Evolutionary conservation across 352 stramenopile genomes (phyloP).

Genomic region (Hyaloperonospora arabidopsidis): DNA sequence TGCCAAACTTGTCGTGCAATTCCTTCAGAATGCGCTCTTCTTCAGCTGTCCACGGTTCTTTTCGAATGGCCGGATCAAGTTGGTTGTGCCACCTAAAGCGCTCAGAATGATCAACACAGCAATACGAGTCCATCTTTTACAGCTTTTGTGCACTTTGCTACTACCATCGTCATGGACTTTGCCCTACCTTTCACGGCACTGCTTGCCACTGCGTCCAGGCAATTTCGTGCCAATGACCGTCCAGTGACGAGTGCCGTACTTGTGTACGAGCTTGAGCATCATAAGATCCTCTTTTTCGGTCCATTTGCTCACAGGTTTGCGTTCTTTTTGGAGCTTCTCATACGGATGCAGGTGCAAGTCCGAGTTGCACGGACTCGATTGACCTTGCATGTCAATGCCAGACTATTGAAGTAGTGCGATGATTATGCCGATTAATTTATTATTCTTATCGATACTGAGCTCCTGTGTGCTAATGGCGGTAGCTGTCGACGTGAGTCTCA

Average conservation of each 20-base stretch:
- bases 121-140: slow-evolving; percentile 6
- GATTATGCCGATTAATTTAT: too few species aligned
- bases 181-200: slow-evolving; percentile 88
- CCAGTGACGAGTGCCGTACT: slow-evolving; percentile 94
- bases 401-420: slow-evolving; percentile 5
- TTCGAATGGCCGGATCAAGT: slow-evolving; percentile 89
- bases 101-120: neutral
- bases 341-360: slow-evolving; percentile 7
- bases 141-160: neutral
- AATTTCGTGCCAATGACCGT: slow-evolving; percentile 95
- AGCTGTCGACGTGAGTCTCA: slow-evolving; percentile 24
- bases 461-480: slow-evolving; percentile 9
- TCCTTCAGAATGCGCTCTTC: slow-evolving; percentile 81
- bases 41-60: slow-evolving; percentile 86
- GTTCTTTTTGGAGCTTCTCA: slow-evolving; percentile 41
- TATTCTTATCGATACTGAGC: too few species aligned
- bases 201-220: slow-evolving; percentile 89
- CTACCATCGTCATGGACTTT: slow-evolving; percentile 2
- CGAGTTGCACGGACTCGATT: slow-evolving; percentile 1
- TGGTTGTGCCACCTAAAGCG: slow-evolving; percentile 90
- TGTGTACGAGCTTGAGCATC: slow-evolving; percentile 83
- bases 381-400: slow-evolving; percentile 12
- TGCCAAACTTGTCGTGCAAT: slow-evolving; percentile 73
- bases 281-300: slow-evolving; percentile 84
- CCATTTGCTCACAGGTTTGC: slow-evolving; percentile 81